Percentiles rank a stretch among this genome's conserved stretches.
Conservation (phyloP, 768 basidiomycete species). For the Phaeolepiota aurea region DNA sequence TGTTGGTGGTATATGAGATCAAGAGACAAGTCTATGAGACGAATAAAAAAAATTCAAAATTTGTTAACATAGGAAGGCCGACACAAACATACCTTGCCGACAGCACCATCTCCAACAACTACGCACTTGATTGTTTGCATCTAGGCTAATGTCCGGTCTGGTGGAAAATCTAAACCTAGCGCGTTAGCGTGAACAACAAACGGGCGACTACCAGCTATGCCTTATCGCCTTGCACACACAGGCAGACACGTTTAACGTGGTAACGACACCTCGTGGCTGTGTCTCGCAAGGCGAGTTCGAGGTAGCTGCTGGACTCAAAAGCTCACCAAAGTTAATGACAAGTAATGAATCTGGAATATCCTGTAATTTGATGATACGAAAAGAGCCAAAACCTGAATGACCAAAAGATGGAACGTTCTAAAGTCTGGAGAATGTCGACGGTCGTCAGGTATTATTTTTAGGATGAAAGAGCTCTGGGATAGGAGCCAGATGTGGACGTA, state of each 20-base stretch:
- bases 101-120: constrained; percentile 96
- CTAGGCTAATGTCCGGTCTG: constrained; percentile 7
- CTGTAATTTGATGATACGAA: not conserved
- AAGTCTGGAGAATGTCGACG: not conserved
- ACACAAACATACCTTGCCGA: constrained; percentile 75
- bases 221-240: constrained; percentile 19
- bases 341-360: not conserved
- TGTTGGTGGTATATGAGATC: constrained; percentile 97
- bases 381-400: not conserved
- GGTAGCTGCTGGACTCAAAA: constrained; percentile 1
- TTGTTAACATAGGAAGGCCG: not conserved
- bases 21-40: constrained; percentile 79
- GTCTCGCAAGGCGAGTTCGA: constrained; percentile 12
- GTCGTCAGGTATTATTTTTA: no score
- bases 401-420: not conserved
- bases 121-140: constrained; percentile 99
- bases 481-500: constrained; percentile 1
- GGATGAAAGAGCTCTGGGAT: no score
- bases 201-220: not conserved
- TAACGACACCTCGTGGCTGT: constrained; percentile 34
- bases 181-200: constrained; percentile 1
- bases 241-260: constrained; percentile 23
- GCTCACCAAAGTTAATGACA: not conserved
- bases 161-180: constrained; percentile 7
- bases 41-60: constrained; percentile 1